Conservation (phyloP, 305 asterid species). For the Fraxinus angustifolia region DNA sequence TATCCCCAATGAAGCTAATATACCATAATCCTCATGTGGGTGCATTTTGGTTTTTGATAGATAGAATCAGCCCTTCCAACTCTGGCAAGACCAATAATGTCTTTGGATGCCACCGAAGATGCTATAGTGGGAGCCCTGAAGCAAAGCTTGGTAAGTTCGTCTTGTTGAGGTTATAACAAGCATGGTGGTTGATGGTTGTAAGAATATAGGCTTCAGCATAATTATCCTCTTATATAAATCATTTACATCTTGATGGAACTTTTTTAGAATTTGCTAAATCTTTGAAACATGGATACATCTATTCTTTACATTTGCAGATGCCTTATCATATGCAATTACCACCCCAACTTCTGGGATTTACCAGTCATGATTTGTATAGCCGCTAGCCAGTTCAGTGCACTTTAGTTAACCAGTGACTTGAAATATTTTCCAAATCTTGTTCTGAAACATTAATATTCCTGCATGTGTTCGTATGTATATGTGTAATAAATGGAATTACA, state of each 20-base stretch:
- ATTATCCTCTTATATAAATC: not conserved
- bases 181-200: constrained; percentile 6
- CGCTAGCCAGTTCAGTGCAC: not conserved
- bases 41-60: constrained; percentile 45
- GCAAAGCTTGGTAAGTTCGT: constrained; percentile 83
- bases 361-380: not conserved
- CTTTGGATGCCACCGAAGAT: constrained; percentile 92
- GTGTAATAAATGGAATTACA: not conserved
- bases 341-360: not conserved
- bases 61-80: constrained; percentile 93
- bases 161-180: constrained; percentile 19
- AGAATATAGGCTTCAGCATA: not conserved
- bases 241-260: constrained; percentile 37
- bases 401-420: not conserved
- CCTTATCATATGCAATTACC: not conserved
- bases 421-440: not conserved
- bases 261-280: constrained; percentile 13
- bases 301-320: not conserved
- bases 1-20: constrained; percentile 12
- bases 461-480: not conserved
- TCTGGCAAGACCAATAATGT: constrained; percentile 91
- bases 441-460: not conserved
- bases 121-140: constrained; percentile 85
- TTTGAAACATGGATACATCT: not conserved
- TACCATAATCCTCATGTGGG: constrained; percentile 26